Evolutionary conservation across 768 basidiomycete species (phyloP), one percentile per base, ranked within the genome.

Genomic region (Tricholoma hemisulphureum): DNA sequence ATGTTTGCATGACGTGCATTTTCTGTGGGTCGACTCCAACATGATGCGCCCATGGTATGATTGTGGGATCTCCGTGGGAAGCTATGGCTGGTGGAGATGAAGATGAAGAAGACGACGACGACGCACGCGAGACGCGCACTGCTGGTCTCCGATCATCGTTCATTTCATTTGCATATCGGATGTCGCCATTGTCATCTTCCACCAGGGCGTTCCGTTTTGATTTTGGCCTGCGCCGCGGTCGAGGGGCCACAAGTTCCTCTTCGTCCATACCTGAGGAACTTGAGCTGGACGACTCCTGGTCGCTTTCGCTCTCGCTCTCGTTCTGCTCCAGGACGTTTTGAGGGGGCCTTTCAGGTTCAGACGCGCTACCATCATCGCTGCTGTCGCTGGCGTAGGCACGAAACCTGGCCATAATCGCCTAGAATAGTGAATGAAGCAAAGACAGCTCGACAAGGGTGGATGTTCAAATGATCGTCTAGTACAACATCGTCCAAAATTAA

Each of bases 1-100:
- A 88, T 0, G 90, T 86, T 66, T 96, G 94, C 94, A 96, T 96
- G 54, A 95, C 91, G 65, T 93, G 90, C 80, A 95, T 85, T 73
- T 87, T 88, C 70, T 92, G 91, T 13, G 87, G 81, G 69, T 95
- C 92, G n/a, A 95, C 77, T 5, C 89, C 88, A 24, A 87, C 69
- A 51, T 83, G 83, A 48, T 86, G 80, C 13, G 87, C 84, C 88
- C 90, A 91, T 35, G 89, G 83, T 54, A 85, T 83, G 43, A 85
- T 76, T 6, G 80, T 78, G 6, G 82, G 73, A 58, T 84, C 82
- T 2, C 70, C 72, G 20, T 68, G 64, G 55, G 66, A 48, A 50
- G 68, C 67, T 39, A 73, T 62, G 9, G 76, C 73, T 54, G 74
- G 73, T 26, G 76, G 71, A 23, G 72, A 66, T 24, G 65, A 64